phyloP scores from a whole-genome alignment of 192 early-diverging fungal species.

The Coemansia sp. region DNA sequence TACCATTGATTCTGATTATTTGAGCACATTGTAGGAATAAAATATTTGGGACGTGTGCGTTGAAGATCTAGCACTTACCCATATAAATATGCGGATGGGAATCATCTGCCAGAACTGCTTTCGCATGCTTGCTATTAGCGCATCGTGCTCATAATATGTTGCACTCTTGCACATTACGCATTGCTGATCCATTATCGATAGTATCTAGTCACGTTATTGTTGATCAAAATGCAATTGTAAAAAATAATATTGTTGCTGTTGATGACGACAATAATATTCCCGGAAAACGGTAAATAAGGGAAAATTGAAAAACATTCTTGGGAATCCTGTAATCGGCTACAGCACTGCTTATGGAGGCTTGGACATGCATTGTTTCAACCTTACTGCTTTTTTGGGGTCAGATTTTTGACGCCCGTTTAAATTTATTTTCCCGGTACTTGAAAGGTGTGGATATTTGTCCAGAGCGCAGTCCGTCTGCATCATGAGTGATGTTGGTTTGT shows the following conservation, averaged over 20 bases:
- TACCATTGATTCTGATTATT: not conserved
- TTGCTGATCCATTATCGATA: constrained; percentile 34
- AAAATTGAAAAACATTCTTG: not conserved
- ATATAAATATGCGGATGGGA: constrained; percentile 36
- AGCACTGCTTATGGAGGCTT: not conserved
- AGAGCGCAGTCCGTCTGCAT: no score
- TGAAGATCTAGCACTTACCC: constrained; percentile 18
- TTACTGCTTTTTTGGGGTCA: not conserved
- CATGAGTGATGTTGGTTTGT: no score
- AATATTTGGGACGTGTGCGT: not conserved
- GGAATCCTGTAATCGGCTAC: not conserved
- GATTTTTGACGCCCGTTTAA: no score
- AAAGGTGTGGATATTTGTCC: no score
- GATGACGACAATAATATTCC: not conserved
- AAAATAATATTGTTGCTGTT: not conserved
- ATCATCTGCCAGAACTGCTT: constrained; percentile 58
- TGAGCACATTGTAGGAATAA: constrained; percentile 3
- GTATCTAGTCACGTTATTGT: not conserved
- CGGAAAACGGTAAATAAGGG: not conserved
- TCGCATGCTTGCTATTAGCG: constrained; percentile 37
- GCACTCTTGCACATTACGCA: constrained; percentile 47
- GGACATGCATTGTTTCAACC: not conserved
- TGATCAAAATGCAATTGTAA: not conserved
- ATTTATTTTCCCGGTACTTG: no score
- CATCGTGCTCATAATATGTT: constrained; percentile 47